Conservation (phyloP, 352 stramenopile species). For the Phytopythium litorale region DNA sequence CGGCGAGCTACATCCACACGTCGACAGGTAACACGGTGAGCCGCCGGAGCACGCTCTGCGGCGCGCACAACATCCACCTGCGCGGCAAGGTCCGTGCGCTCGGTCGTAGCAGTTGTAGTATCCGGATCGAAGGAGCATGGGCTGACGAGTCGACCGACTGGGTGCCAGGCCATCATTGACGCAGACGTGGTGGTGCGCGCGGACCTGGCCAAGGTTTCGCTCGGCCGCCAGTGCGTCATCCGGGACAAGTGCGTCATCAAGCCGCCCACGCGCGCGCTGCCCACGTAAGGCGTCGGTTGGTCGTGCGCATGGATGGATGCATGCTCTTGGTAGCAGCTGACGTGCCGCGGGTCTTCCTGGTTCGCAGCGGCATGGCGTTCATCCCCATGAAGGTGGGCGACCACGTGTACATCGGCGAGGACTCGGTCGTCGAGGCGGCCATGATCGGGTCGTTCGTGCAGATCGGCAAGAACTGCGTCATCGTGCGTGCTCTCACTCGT, state of each 20-base stretch:
- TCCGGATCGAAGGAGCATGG: not conserved
- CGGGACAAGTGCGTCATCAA: conserved; percentile 67
- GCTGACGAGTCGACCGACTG: not conserved
- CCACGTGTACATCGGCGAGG: conserved; percentile 74
- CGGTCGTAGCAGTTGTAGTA: not conserved
- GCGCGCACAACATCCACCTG: conserved; percentile 70
- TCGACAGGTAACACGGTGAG: conserved; percentile 72
- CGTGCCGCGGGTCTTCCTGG: conserved; percentile 3
- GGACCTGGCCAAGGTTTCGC: conserved; percentile 78
- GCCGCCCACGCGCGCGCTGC: conserved; percentile 55
- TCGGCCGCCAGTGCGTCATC: conserved; percentile 82
- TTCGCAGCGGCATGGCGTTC: conserved; percentile 61
- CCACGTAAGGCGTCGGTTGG: conserved; percentile 29
- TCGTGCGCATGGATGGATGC: not conserved
- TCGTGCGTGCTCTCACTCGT: conserved; percentile 36
- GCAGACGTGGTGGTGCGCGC: conserved; percentile 67
- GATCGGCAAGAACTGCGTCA: conserved; percentile 85
- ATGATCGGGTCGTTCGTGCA: conserved; percentile 82
- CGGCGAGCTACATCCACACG: conserved; percentile 63
- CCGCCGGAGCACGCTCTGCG: conserved; percentile 53
- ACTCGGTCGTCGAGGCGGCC: conserved; percentile 74
- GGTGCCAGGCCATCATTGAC: conserved; percentile 61
- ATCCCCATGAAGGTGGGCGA: conserved; percentile 84
- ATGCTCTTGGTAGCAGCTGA: not conserved
- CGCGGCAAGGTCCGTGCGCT: conserved; percentile 46